Percentiles rank a stretch among this genome's conserved stretches.
Evolutionary conservation across 768 basidiomycete genomes (phyloP).

Genomic region (Daedalea quercina): DNA sequence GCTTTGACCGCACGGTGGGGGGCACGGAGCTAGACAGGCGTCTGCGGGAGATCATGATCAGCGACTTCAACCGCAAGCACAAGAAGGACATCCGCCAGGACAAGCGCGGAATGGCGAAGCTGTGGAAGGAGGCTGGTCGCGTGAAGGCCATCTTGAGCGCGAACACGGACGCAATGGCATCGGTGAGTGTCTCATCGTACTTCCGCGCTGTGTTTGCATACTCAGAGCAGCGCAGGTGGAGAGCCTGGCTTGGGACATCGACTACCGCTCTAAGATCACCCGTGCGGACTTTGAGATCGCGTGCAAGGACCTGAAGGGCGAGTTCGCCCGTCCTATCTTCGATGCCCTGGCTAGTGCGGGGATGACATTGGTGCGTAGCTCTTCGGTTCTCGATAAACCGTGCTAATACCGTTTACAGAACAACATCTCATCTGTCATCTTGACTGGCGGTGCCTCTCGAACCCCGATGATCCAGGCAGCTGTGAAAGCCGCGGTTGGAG

Average conservation of each 20-base stretch:
- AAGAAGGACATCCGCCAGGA: conserved; percentile 64
- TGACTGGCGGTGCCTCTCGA: conserved; percentile 87
- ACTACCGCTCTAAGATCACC: conserved; percentile 76
- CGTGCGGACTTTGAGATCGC: conserved; percentile 73
- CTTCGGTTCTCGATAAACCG: background rate
- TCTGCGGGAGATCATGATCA: conserved; percentile 72
- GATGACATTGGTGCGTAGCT: conserved; percentile 50
- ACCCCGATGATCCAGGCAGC: conserved; percentile 90
- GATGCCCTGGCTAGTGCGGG: conserved; percentile 67
- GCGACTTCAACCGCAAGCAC: conserved; percentile 67
- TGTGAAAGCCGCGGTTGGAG: conserved; percentile 70
- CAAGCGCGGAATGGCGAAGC: conserved; percentile 82
- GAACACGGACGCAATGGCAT: conserved; percentile 71
- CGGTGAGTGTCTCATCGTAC: conserved; percentile 38
- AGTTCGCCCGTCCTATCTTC: conserved; percentile 64
- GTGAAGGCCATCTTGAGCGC: conserved; percentile 92
- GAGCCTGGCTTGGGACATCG: conserved; percentile 83
- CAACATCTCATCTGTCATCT: conserved; percentile 81
- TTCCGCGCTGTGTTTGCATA: conserved; percentile 1
- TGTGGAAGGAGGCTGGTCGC: conserved; percentile 90
- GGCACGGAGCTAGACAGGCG: conserved; percentile 84
- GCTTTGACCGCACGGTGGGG: conserved; percentile 68
- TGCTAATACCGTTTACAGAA: conserved; percentile 35
- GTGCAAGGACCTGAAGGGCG: conserved; percentile 56
- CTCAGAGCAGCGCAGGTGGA: conserved; percentile 53